Evolutionary conservation across 179 eudicot species (phyloP), one percentile per base, ranked within the genome.

Genomic region (Nepenthes alata): DNA sequence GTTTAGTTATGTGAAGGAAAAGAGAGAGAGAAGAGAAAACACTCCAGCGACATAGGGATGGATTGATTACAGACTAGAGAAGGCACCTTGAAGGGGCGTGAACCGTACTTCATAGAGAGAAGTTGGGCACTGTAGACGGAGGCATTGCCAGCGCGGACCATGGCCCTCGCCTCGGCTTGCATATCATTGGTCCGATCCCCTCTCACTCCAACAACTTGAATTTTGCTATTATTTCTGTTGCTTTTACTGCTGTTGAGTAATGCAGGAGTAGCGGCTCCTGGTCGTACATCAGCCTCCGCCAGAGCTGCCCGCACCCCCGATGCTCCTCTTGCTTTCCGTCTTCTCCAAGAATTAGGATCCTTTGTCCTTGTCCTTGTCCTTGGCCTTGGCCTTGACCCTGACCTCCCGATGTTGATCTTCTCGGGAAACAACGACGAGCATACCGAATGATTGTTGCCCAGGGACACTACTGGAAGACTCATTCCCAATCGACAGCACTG

Each of bases 151-250:
- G 98, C 93, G 15, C 99, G 84, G 39, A 83, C 69, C 97, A 94
- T 82, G 62, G 99, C 99, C 68, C 66, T 85, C 10, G 82, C 97
- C 71, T 94, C 99, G 10, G 99, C 87, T 75, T 94, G 97, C 84
- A 94, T 82, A 75, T 94, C 99, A 48, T 77, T 77, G 1, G 94
- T 78, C 54, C 96, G 86, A 73, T 81, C 67, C 63, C 69, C 35
- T 49, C 65, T 67, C 59, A 57, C 57, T 47, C 55, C 58, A 7
- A 37, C 63, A 48, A 4, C 45, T 49, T 54, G 58, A 56, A 52
- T 63, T 47, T 54, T 41, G 62, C 37, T 64, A 38, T 15, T 39
- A 9, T 72, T 70, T 58, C 36, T 53, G n/a, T 38, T 60, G 51
- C 54, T 62, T 68, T 67, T 35, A 8, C 64, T 60, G 54, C 59